Evolutionary conservation across 805 yeast species (phyloP).

Genomic region (Clavispora phyllophila): DNA sequence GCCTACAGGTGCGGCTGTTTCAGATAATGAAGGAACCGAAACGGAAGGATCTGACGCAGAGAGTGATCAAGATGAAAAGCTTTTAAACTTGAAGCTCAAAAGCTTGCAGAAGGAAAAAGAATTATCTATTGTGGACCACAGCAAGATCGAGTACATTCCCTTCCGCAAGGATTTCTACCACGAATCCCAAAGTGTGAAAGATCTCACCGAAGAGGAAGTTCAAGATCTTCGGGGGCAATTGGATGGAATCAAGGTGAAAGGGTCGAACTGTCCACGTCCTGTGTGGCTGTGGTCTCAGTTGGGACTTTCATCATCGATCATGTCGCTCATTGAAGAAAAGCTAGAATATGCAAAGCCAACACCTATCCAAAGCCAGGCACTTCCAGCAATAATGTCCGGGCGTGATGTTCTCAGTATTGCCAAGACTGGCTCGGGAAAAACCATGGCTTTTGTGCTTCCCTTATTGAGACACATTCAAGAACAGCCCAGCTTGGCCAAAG

Average conservation of each 20-base stretch:
- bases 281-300: slow-evolving; percentile 74
- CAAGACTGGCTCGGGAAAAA: slow-evolving; percentile 95
- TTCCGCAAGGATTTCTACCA: slow-evolving; percentile 60
- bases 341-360: slow-evolving; percentile 64
- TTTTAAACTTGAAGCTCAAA: slow-evolving; percentile 33
- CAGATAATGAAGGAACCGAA: not conserved
- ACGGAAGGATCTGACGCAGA: slow-evolving; percentile 6
- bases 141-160: slow-evolving; percentile 41
- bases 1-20: not conserved
- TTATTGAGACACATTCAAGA: slow-evolving; percentile 78
- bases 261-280: slow-evolving; percentile 57
- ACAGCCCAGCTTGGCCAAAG: slow-evolving; percentile 49
- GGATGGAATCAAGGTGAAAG: slow-evolving; percentile 67
- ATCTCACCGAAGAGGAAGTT: slow-evolving; percentile 51
- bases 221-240: slow-evolving; percentile 44
- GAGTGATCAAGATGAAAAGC: slow-evolving; percentile 26
- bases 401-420: slow-evolving; percentile 91
- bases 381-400: slow-evolving; percentile 88
- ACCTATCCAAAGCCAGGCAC: slow-evolving; percentile 84
- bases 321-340: slow-evolving; percentile 46
- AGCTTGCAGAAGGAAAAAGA: slow-evolving; percentile 46
- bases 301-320: slow-evolving; percentile 62
- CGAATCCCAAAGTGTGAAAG: slow-evolving; percentile 50
- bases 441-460: slow-evolving; percentile 82
- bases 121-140: slow-evolving; percentile 44